These are phyloP conservation scores for Plasmodium knowlesi DNA, from an alignment of 169 alveolate genomes.

Conservation along the genomic window DNA sequence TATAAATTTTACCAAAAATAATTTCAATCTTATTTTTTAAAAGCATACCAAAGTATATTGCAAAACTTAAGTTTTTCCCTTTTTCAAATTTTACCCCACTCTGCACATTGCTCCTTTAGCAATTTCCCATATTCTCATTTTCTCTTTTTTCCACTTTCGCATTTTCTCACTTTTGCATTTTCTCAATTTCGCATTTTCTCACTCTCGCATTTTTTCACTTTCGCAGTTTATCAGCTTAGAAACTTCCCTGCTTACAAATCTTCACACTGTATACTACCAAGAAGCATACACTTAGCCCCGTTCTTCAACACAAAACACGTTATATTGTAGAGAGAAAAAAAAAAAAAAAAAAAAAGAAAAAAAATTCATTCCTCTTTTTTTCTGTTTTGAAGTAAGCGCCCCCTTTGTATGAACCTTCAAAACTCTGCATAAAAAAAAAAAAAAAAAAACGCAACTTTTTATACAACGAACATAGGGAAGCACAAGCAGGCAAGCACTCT, in stretches of 20 bases:
- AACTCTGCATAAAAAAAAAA: background rate
- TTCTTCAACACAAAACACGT: background rate
- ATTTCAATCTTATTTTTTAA: background rate
- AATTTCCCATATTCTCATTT: background rate
- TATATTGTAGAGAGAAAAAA: background rate
- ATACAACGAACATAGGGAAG: background rate
- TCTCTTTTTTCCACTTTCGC: background rate
- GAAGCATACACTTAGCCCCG: background rate
- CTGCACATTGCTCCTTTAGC: background rate
- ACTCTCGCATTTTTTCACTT: background rate
- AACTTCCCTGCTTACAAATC: background rate
- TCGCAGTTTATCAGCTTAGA: background rate
- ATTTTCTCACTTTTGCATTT: no score
- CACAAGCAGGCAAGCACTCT: background rate
- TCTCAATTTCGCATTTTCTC: background rate
- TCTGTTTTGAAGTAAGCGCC: background rate
- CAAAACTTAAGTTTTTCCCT: background rate
- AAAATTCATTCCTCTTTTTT: background rate
- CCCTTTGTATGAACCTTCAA: background rate
- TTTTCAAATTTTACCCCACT: background rate
- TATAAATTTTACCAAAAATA: background rate
- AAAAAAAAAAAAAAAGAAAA: constrained; percentile 1
- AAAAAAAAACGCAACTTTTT: background rate
- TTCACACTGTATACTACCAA: background rate
- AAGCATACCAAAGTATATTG: background rate